These are phyloP conservation scores for Fusarium sambucinum DNA, from an alignment of 2,329 filamentous ascomycete genomes.

Conservation along the genomic window DNA sequence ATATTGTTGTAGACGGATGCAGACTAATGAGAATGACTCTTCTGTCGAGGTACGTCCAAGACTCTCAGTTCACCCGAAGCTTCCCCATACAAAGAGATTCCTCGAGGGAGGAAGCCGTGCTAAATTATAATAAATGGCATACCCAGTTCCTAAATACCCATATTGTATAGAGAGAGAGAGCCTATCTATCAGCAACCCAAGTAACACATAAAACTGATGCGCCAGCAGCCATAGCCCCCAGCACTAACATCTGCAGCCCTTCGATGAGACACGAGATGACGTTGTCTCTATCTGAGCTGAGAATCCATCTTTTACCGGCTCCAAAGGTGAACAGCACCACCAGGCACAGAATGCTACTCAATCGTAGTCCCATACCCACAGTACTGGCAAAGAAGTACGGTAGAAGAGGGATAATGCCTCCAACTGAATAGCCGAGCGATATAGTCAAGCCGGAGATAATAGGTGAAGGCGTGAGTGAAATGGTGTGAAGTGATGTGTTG, in stretches of 20 bases:
- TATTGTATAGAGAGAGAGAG: neutral
- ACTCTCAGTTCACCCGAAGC: too few species aligned
- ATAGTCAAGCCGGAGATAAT: slow-evolving; percentile 68
- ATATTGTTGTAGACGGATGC: too few species aligned
- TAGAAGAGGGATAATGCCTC: slow-evolving; percentile 71
- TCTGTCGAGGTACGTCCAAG: neutral
- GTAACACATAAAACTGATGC: slow-evolving; percentile 50
- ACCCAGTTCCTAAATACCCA: too few species aligned
- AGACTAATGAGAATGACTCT: neutral
- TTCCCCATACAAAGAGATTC: too few species aligned
- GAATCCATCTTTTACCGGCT: slow-evolving; percentile 63
- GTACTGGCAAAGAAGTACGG: slow-evolving; percentile 68
- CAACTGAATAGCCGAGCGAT: slow-evolving; percentile 71
- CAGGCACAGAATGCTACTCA: slow-evolving; percentile 67
- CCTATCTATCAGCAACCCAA: slow-evolving; percentile 34
- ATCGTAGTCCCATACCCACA: slow-evolving; percentile 59
- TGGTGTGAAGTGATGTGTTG: slow-evolving; percentile 1
- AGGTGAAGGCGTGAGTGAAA: slow-evolving; percentile 48
- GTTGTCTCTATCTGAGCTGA: slow-evolving; percentile 37
- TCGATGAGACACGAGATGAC: slow-evolving; percentile 46
- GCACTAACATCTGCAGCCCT: slow-evolving; percentile 52
- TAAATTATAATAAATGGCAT: too few species aligned
- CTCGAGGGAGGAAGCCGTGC: too few species aligned
- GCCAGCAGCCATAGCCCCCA: slow-evolving; percentile 52
- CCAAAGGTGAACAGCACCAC: slow-evolving; percentile 68